Conservation (phyloP, 1,284 basidiomycete species). For the Cutaneotrichosporon mucoides region DNA sequence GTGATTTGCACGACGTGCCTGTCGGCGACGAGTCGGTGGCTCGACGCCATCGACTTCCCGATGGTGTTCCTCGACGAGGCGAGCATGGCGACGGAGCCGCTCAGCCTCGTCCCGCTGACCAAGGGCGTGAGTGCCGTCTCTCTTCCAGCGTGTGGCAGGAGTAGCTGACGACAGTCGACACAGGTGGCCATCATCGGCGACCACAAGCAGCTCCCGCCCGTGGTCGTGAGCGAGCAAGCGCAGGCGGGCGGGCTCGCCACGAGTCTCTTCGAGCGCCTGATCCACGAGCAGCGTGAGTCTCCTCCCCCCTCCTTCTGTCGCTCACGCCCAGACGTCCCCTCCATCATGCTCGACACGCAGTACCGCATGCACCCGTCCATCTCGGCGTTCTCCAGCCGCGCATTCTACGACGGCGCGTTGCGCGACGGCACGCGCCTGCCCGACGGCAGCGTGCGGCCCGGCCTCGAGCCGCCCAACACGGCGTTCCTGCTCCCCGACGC, state of each 20-base stretch:
- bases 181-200: constrained; percentile 90
- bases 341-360: constrained; percentile 84
- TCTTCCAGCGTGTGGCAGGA: neutral
- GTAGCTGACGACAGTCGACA: constrained; percentile 50
- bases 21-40: constrained; percentile 57
- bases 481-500: constrained; percentile 35
- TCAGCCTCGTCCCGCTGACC: constrained; percentile 78
- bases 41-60: constrained; percentile 70
- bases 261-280: constrained; percentile 84
- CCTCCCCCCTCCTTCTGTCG: neutral
- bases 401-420: constrained; percentile 72
- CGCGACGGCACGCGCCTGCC: constrained; percentile 66
- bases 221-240: constrained; percentile 71
- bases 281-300: constrained; percentile 66
- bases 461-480: constrained; percentile 60
- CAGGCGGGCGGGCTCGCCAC: constrained; percentile 65
- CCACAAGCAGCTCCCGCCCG: constrained; percentile 92
- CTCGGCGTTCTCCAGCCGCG: constrained; percentile 73
- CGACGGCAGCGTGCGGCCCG: constrained; percentile 56
- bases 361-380: constrained; percentile 93
- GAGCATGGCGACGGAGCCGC: constrained; percentile 91
- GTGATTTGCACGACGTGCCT: constrained; percentile 83
- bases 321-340: constrained; percentile 56
- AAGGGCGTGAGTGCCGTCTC: constrained; percentile 55
- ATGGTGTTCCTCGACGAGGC: constrained; percentile 93